Percentiles rank a stretch among this genome's conserved stretches.
Conservation (phyloP, 2,329 filamentous ascomycete genomes). For the Geoglossum cookeanum region DNA sequence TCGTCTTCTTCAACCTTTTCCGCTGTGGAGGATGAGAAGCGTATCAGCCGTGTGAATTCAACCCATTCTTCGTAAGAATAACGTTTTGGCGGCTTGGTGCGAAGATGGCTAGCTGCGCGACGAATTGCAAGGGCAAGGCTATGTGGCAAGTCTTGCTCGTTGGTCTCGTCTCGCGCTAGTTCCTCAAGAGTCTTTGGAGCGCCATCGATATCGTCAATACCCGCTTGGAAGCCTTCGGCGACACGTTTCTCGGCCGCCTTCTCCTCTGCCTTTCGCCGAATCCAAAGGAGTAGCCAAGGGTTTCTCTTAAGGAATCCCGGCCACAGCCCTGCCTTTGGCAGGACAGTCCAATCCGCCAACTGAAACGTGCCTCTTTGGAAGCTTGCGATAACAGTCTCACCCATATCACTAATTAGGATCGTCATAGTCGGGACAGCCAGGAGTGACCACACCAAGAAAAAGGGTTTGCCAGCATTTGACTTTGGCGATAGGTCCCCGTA, state of each 20-base stretch:
- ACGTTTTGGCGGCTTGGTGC: slow-evolving; percentile 34
- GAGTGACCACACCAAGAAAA: slow-evolving; percentile 87
- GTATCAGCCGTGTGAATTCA: slow-evolving; percentile 59
- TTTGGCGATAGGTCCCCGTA: slow-evolving; percentile 65
- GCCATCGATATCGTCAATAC: slow-evolving; percentile 7
- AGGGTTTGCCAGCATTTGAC: slow-evolving; percentile 61
- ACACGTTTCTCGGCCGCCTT: slow-evolving; percentile 26
- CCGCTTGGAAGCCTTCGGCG: slow-evolving; percentile 26
- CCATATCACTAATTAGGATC: slow-evolving; percentile 65
- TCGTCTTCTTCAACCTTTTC: slow-evolving; percentile 22
- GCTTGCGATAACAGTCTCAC: slow-evolving; percentile 55
- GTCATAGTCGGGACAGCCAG: slow-evolving; percentile 78
- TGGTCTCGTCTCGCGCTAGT: slow-evolving; percentile 26
- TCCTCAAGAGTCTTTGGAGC: slow-evolving; percentile 21
- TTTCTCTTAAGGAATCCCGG: slow-evolving; percentile 28
- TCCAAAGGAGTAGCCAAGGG: slow-evolving; percentile 22
- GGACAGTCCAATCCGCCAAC: slow-evolving; percentile 44
- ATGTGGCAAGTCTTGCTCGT: slow-evolving; percentile 39
- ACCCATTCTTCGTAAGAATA: slow-evolving; percentile 80
- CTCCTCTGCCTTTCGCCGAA: slow-evolving; percentile 21
- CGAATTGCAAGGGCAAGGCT: slow-evolving; percentile 52
- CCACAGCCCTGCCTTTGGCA: slow-evolving; percentile 42
- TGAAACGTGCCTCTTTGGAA: slow-evolving; percentile 43
- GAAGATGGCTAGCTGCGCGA: slow-evolving; percentile 43
- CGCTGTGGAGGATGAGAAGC: slow-evolving; percentile 27